These are phyloP conservation scores for Tuber indicum DNA, from an alignment of 495 filamentous ascomycete genomes.

Conservation along the genomic window DNA sequence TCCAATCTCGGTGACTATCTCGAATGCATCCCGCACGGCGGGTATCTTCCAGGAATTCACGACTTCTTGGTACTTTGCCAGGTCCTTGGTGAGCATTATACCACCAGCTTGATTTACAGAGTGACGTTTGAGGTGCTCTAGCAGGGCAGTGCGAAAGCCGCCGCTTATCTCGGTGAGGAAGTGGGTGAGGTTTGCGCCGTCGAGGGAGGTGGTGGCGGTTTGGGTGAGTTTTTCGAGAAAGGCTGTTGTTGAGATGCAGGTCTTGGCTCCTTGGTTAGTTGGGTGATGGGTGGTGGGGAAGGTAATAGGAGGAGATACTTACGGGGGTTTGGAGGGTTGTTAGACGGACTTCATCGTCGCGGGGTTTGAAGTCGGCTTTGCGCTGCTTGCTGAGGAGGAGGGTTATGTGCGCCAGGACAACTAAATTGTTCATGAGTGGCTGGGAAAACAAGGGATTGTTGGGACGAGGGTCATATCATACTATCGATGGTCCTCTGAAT, in stretches of 20 bases:
- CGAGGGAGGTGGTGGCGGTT: conserved; percentile 59
- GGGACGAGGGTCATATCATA: conserved; percentile 24
- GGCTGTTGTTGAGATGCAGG: not conserved
- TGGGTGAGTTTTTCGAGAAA: conserved; percentile 66
- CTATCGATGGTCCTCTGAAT: conserved; percentile 75
- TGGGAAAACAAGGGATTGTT: not conserved
- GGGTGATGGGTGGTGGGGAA: not conserved
- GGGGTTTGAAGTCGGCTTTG: conserved; percentile 89
- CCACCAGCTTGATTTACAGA: conserved; percentile 83
- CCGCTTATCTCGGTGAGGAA: conserved; percentile 78
- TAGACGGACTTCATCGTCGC: conserved; percentile 71
- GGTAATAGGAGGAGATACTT: conserved; percentile 19
- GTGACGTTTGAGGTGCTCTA: conserved; percentile 93
- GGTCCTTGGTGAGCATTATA: conserved; percentile 90
- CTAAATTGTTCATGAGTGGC: conserved; percentile 37
- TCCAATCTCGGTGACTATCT: conserved; percentile 86
- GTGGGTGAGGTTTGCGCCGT: conserved; percentile 66
- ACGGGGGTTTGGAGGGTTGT: conserved; percentile 77
- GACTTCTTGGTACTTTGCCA: conserved; percentile 79
- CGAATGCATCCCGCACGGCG: conserved; percentile 64
- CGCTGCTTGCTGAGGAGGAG: conserved; percentile 73
- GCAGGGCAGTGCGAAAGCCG: conserved; percentile 65
- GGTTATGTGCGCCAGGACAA: conserved; percentile 67
- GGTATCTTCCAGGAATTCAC: conserved; percentile 70
- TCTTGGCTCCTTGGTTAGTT: not conserved